phyloP scores from a whole-genome alignment of 2,329 filamentous ascomycete genomes.

The Elsinoe perseae region DNA sequence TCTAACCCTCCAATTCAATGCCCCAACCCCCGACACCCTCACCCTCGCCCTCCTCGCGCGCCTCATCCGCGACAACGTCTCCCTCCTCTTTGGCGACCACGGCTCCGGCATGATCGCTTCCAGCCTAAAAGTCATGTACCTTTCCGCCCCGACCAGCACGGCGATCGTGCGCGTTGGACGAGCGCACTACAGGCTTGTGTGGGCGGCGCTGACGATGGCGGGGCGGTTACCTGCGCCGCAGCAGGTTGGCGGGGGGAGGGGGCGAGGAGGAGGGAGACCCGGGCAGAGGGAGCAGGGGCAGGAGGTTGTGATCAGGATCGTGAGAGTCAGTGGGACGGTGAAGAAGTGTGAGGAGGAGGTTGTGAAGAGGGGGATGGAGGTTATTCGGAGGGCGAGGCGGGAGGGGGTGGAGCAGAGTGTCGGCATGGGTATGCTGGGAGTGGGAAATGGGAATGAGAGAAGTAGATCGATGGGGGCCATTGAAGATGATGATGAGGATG shows the following conservation, averaged over 20 bases:
- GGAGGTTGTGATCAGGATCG: conserved; percentile 72
- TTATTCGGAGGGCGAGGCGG: conserved; percentile 60
- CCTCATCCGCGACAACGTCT: conserved; percentile 62
- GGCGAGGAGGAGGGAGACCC: conserved; percentile 68
- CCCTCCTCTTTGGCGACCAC: conserved; percentile 77
- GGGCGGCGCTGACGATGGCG: conserved; percentile 81
- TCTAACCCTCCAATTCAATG: conserved; percentile 64
- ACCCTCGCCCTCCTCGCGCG: conserved; percentile 58
- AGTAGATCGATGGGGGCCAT: conserved; percentile 31
- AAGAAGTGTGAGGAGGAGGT: conserved; percentile 86
- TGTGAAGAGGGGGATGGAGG: conserved; percentile 63
- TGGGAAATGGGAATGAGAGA: neutral
- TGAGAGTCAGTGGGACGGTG: conserved; percentile 87
- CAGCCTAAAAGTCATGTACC: conserved; percentile 69
- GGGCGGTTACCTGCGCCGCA: conserved; percentile 57
- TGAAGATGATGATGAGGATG: conserved; percentile 41
- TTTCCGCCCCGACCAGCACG: conserved; percentile 85
- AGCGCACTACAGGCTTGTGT: conserved; percentile 76
- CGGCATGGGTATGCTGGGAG: conserved; percentile 20
- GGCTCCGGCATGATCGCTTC: conserved; percentile 67
- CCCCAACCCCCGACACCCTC: conserved; percentile 67
- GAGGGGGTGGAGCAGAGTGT: conserved; percentile 21
- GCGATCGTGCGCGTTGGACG: conserved; percentile 82
- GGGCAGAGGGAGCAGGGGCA: conserved; percentile 55
- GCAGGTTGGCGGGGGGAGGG: conserved; percentile 70